These are phyloP conservation scores for Medicago lupulina DNA, from an alignment of 306 rosid genomes.

Conservation along the genomic window DNA sequence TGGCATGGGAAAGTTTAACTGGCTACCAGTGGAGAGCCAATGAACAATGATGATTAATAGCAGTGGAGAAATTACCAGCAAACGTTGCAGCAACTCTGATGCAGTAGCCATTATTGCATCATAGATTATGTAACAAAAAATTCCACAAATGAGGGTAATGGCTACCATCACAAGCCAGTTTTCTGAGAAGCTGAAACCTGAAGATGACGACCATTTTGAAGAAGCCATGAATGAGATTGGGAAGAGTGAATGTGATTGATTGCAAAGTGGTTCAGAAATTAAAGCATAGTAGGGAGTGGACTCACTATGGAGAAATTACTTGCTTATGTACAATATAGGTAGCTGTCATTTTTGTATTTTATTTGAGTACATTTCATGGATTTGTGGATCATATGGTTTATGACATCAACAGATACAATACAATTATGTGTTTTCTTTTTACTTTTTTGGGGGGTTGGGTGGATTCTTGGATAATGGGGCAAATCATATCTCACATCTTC, in stretches of 20 bases:
- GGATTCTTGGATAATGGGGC: slow-evolving; percentile 13
- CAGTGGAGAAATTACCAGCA: slow-evolving; percentile 74
- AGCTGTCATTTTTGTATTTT: slow-evolving; percentile 50
- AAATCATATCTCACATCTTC: slow-evolving; percentile 23
- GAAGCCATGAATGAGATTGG: slow-evolving; percentile 52
- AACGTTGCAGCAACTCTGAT: slow-evolving; percentile 66
- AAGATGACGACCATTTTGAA: slow-evolving; percentile 46
- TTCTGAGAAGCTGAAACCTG: slow-evolving; percentile 57
- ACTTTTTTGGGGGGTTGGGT: not conserved
- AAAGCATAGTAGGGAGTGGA: not conserved
- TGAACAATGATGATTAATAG: slow-evolving; percentile 67
- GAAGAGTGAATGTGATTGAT: slow-evolving; percentile 7
- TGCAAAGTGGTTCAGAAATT: slow-evolving; percentile 4
- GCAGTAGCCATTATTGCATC: slow-evolving; percentile 73
- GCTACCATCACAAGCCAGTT: slow-evolving; percentile 57
- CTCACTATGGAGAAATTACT: slow-evolving; percentile 19
- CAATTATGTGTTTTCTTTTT: not conserved
- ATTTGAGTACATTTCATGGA: slow-evolving; percentile 30
- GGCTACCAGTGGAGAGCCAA: slow-evolving; percentile 71
- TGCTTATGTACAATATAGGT: slow-evolving; percentile 18
- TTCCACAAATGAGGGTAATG: slow-evolving; percentile 48
- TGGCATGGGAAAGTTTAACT: slow-evolving; percentile 63
- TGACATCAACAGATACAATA: slow-evolving; percentile 33
- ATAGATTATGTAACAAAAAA: slow-evolving; percentile 59
- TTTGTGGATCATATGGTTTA: slow-evolving; percentile 7